Percentiles rank a stretch among this genome's conserved stretches.
phyloP scores from a whole-genome alignment of 495 filamentous ascomycete genomes.

The Halenospora varia region DNA sequence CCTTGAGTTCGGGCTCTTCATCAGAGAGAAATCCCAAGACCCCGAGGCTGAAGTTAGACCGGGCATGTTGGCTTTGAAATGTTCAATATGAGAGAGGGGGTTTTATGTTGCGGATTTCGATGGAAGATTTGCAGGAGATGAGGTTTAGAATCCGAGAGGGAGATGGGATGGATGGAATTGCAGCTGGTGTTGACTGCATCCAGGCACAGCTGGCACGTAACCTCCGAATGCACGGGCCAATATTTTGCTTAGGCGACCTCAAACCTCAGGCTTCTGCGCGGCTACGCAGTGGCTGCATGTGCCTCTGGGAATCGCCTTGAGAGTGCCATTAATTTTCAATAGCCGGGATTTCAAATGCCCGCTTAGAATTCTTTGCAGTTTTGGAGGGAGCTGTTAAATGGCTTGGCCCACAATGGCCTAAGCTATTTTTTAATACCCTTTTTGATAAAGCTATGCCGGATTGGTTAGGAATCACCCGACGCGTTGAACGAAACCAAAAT shows the following conservation, averaged over 20 bases:
- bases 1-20: conserved; percentile 84
- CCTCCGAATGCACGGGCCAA: no score
- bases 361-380: neutral
- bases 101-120: neutral
- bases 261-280: neutral
- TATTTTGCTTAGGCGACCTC: no score
- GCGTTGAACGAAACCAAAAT: neutral
- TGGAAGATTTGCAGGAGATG: neutral
- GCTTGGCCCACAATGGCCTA: neutral
- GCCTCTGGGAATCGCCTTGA: neutral
- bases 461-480: neutral
- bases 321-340: neutral
- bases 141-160: neutral
- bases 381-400: neutral
- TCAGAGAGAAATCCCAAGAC: conserved; percentile 95
- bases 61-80: conserved; percentile 57
- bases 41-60: conserved; percentile 88
- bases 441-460: neutral
- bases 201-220: neutral
- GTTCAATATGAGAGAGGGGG: neutral
- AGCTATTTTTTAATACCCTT: neutral
- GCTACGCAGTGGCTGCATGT: neutral
- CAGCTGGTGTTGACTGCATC: neutral
- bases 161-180: neutral
- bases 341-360: neutral